Evolutionary conservation across 768 basidiomycete genomes (phyloP), one percentile per base, ranked within the genome.

Genomic region (Tubosaeta brunneosetosa): DNA sequence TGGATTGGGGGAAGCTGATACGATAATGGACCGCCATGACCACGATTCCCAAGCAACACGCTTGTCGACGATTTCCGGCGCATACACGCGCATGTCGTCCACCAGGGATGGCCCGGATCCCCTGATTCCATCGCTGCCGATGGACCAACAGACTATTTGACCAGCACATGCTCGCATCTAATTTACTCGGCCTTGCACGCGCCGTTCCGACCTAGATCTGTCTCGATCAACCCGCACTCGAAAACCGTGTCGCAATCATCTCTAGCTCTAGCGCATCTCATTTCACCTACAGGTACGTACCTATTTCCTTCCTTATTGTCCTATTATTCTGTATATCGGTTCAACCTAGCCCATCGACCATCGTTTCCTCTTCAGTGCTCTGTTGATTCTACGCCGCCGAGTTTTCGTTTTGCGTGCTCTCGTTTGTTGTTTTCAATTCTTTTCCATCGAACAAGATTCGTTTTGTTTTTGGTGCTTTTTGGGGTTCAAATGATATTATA

Each of bases 1-100:
- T 79, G 48, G 78, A 79, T 50, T 79, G 77, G 63, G 75, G 74
- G 37, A 71, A 69, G 50, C 59, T 83, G 55, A 85, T 85, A 60
- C 74, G 81, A 50, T 83, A 46, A 65, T 49, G 37, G 37, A 22
- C 12, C 38, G 6, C 40, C 38, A 7, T 5, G 16, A 9, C 8
- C 47, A n/a, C n/a, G n/a, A 9, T 7, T 54, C 42, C 29, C 32
- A 34, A 22, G 51, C 47, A 41, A 45, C 22, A 43, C 40, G 40
- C 6, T 16, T 14, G 6, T 19, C 44, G 42, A 50, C 38, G 52
- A 49, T 46, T 29, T 50, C 40, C 34, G 33, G 43, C 49, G 56
- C 59, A 25, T 40, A n/a, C 22, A 47, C 40, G 49, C 55, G 53
- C 40, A 26, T 42, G 29, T 40, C 37, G 22, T 41, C 50, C 42